Conservation (phyloP, 805 yeast species). For the Candida caryicola region DNA sequence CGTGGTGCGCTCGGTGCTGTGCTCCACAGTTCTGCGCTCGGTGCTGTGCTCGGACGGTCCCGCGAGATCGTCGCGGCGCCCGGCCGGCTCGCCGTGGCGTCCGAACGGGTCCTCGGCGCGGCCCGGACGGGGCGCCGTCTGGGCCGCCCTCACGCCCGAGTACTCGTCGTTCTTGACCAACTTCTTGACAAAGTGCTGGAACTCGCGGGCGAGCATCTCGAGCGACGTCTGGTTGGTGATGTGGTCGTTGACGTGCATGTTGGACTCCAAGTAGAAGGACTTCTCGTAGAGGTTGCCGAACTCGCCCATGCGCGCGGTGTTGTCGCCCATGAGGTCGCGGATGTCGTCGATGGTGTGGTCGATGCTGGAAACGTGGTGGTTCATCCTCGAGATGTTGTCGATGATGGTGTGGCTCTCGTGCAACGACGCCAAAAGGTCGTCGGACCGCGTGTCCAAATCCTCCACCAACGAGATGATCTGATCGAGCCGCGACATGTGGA, state of each 20-base stretch:
- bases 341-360: constrained; percentile 31
- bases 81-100: not conserved
- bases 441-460: constrained; percentile 27
- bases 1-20: not conserved
- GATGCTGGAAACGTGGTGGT: constrained; percentile 20
- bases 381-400: constrained; percentile 17
- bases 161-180: constrained; percentile 12
- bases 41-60: not conserved
- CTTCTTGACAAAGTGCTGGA: constrained; percentile 20
- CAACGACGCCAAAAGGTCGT: constrained; percentile 19
- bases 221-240: constrained; percentile 31
- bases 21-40: not conserved
- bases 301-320: constrained; percentile 21
- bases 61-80: not conserved
- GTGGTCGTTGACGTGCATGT: constrained; percentile 28
- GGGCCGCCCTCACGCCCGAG: constrained; percentile 1
- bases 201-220: constrained; percentile 29
- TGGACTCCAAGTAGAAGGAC: constrained; percentile 33
- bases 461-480: constrained; percentile 31
- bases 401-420: constrained; percentile 24
- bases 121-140: not conserved
- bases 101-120: not conserved
- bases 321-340: constrained; percentile 19
- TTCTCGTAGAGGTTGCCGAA: constrained; percentile 31
- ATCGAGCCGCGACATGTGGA: constrained; percentile 22